Percentiles rank a stretch among this genome's conserved stretches.
Conservation (phyloP, 164 flowering plant species). For the Platanus orientalis region DNA sequence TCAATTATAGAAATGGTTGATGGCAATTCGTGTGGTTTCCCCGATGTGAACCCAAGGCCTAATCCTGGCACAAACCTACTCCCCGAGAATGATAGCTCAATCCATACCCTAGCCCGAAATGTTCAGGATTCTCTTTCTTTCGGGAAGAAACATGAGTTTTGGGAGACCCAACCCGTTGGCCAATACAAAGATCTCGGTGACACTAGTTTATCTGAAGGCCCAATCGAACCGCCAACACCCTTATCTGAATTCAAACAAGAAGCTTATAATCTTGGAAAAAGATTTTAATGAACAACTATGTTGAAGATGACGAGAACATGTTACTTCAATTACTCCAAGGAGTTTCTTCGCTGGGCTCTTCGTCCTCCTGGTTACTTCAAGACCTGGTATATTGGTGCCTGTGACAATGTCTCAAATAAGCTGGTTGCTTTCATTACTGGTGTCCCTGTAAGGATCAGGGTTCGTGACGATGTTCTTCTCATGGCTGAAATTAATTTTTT, state of each 20-base stretch:
- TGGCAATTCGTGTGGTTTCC: constrained; percentile 19
- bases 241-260: constrained; percentile 47
- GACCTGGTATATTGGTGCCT: constrained; percentile 61
- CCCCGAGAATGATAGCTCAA: constrained; percentile 28
- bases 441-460: constrained; percentile 44
- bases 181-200: constrained; percentile 51
- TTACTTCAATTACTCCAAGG: constrained; percentile 57
- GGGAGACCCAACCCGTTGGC: constrained; percentile 60
- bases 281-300: constrained; percentile 49
- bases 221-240: constrained; percentile 44
- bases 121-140: constrained; percentile 42
- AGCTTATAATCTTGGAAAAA: constrained; percentile 41
- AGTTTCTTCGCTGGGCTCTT: constrained; percentile 49
- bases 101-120: constrained; percentile 28
- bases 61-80: constrained; percentile 23
- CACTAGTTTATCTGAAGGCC: constrained; percentile 41
- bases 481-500: constrained; percentile 58
- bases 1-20: constrained; percentile 29
- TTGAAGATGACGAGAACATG: constrained; percentile 61
- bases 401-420: constrained; percentile 40
- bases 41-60: constrained; percentile 23
- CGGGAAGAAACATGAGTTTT: constrained; percentile 42
- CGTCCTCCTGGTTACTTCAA: constrained; percentile 42
- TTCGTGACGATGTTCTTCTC: constrained; percentile 27
- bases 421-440: constrained; percentile 56